Base-by-base conservation (phyloP, 176 grass and related monocot species). In the Zea mays region DNA sequence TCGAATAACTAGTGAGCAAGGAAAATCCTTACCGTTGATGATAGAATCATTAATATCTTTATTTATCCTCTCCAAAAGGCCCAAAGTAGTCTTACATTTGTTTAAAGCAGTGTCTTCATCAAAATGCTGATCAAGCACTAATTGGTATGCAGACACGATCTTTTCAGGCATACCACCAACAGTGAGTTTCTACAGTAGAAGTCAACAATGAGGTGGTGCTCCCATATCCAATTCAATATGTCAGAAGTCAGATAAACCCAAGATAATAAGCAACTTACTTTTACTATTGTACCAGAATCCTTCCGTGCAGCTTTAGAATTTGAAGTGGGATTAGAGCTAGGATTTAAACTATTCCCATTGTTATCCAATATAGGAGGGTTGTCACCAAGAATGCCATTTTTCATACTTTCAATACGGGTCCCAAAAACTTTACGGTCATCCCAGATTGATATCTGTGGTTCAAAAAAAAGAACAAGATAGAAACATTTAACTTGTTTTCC, bases 141-240 rank as follows among this genome's bases (percentile, higher is more conserved):
- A 84, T 75, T 95, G 92, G 65, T 93, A 99, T 64, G 96, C 85
- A 34, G 77, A 85, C 38, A 89, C 83, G 61, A 99, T 93, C 67
- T 99, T 95, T 80, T 99, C 96, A 90, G 92, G 96, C 81, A 89
- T 93, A 47, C 86, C 88, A 1, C 92, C 84, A 52, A 95, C 79
- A 83, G 86, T 89, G 67, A 99, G 84, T 93, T 99, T 92, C 92
- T 99, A 74, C 61, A 87, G 37, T 74, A 57, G 72, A 46, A 65
- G 46, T 33, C 62, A 84, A 72, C 4, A 90, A 58, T 41, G 81
- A 83, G 52, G 65, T 37, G 14, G 40, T 48, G 47, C 50, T 72
- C 41, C 40, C 55, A 69, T 60, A 75, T 67, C 45, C 51, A 69
- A 68, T 48, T 62, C 34, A 79, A 70, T 78, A 89, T 72, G 80